phyloP scores from a whole-genome alignment of 2,329 filamentous ascomycete genomes.

The Paramyrothecium roridum region DNA sequence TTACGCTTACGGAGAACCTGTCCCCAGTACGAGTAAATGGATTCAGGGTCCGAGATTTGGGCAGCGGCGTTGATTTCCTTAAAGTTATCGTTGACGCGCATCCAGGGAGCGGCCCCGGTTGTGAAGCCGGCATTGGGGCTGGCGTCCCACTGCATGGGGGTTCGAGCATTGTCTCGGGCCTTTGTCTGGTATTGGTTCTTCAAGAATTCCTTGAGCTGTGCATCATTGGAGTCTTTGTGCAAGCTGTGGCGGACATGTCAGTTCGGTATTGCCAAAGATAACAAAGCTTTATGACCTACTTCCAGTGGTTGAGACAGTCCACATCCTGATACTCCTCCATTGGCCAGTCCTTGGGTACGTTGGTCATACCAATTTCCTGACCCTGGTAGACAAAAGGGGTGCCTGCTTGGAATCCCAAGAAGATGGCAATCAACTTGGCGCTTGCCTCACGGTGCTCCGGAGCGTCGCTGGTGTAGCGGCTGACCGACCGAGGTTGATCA shows the following conservation, averaged over 20 bases:
- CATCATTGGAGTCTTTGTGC: slow-evolving; percentile 34
- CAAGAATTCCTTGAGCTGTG: slow-evolving; percentile 30
- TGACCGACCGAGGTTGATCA: slow-evolving; percentile 60
- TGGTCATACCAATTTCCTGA: slow-evolving; percentile 66
- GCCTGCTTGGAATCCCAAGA: slow-evolving; percentile 56
- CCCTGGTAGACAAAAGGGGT: slow-evolving; percentile 69
- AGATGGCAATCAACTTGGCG: slow-evolving; percentile 58
- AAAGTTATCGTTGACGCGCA: slow-evolving; percentile 65
- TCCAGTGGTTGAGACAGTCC: slow-evolving; percentile 52
- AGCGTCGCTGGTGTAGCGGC: slow-evolving; percentile 49
- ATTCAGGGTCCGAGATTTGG: slow-evolving; percentile 44
- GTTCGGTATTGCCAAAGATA: neutral
- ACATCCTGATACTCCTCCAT: slow-evolving; percentile 69
- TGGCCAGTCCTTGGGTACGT: slow-evolving; percentile 57
- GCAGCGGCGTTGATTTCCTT: slow-evolving; percentile 57
- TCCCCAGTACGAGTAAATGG: slow-evolving; percentile 61
- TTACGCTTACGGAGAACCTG: slow-evolving; percentile 58
- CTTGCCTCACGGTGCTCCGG: slow-evolving; percentile 45
- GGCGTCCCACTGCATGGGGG: slow-evolving; percentile 70
- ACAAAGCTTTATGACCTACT: slow-evolving; percentile 21
- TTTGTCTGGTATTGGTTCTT: slow-evolving; percentile 51
- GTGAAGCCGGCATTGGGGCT: slow-evolving; percentile 64
- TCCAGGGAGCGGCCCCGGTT: slow-evolving; percentile 58
- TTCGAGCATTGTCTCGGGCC: slow-evolving; percentile 66
- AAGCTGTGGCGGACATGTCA: slow-evolving; percentile 18